Percentiles rank a stretch among this genome's conserved stretches.
These are phyloP conservation scores for Hydnum rufescens DNA, from an alignment of 768 basidiomycete genomes.

Conservation along the genomic window DNA sequence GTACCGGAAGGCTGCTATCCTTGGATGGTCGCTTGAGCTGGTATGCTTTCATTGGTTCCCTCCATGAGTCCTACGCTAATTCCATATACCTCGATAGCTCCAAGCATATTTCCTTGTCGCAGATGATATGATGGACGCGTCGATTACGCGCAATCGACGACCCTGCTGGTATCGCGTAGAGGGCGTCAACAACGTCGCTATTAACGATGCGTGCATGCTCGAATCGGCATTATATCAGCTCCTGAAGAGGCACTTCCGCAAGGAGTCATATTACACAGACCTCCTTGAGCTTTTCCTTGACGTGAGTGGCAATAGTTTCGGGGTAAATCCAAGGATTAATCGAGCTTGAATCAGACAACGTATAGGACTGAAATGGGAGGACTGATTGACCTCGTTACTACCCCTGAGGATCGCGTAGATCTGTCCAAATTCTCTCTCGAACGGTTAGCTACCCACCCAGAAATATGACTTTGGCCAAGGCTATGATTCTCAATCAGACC, in stretches of 20 bases:
- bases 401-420: slow-evolving; percentile 78
- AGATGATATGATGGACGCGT: slow-evolving; percentile 94
- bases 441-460: too few relatives aligned
- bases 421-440: slow-evolving; percentile 71
- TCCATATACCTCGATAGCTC: slow-evolving; percentile 39
- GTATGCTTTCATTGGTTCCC: slow-evolving; percentile 28
- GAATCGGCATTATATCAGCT: slow-evolving; percentile 84
- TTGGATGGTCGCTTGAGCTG: slow-evolving; percentile 93
- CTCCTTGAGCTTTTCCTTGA: slow-evolving; percentile 86
- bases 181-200: slow-evolving; percentile 61
- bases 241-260: slow-evolving; percentile 69
- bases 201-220: slow-evolving; percentile 95
- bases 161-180: slow-evolving; percentile 80
- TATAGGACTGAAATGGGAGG: slow-evolving; percentile 95
- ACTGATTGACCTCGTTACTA: slow-evolving; percentile 87
- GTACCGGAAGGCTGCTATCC: slow-evolving; percentile 69
- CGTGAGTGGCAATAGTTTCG: slow-evolving; percentile 19
- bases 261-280: slow-evolving; percentile 67
- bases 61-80: neutral
- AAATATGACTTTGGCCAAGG: too few relatives aligned
- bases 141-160: slow-evolving; percentile 82
- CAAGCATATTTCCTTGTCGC: slow-evolving; percentile 96
- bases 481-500: neutral
- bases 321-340: neutral
- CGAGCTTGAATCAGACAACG: slow-evolving; percentile 27